A percentile compares a stretch with the other conserved stretches of the same genome.
These are phyloP conservation scores for Papilionanthe hybrid DNA, from an alignment of 116 monocot species.

Conservation along the genomic window DNA sequence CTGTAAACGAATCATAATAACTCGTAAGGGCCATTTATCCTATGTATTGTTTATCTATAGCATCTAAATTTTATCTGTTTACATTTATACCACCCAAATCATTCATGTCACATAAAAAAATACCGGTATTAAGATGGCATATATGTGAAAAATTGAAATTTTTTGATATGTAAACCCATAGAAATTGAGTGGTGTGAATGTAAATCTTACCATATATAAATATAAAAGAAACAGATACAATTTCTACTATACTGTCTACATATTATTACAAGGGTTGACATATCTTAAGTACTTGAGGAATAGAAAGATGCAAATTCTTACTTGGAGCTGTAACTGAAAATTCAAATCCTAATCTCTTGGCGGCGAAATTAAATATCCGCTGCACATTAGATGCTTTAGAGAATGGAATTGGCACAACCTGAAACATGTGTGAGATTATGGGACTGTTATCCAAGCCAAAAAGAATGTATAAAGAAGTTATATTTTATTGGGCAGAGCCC, in stretches of 20 bases:
- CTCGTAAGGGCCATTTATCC: background rate
- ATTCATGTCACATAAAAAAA: too few relatives aligned
- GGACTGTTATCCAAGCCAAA: background rate
- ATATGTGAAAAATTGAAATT: too few relatives aligned
- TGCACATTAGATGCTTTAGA: constrained; percentile 54
- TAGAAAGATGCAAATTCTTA: constrained; percentile 9
- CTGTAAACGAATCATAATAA: constrained; percentile 25
- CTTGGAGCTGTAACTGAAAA: constrained; percentile 39
- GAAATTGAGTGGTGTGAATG: too few relatives aligned
- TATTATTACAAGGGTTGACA: too few relatives aligned
- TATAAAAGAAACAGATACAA: background rate
- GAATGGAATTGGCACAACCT: constrained; percentile 82
- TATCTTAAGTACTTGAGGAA: background rate
- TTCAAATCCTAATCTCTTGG: constrained; percentile 76
- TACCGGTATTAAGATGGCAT: too few relatives aligned
- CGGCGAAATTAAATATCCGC: constrained; percentile 66
- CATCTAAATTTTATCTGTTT: too few relatives aligned
- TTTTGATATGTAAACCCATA: too few relatives aligned
- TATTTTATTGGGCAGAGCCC: background rate
- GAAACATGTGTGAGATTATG: constrained; percentile 10
- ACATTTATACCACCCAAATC: too few relatives aligned
- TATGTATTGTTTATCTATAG: too few relatives aligned
- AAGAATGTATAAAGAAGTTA: background rate
- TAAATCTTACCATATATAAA: too few relatives aligned
- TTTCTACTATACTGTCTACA: too few relatives aligned